Evolutionary conservation across 2,329 filamentous ascomycete genomes (phyloP).

Genomic region (Aspergillus clavatus): DNA sequence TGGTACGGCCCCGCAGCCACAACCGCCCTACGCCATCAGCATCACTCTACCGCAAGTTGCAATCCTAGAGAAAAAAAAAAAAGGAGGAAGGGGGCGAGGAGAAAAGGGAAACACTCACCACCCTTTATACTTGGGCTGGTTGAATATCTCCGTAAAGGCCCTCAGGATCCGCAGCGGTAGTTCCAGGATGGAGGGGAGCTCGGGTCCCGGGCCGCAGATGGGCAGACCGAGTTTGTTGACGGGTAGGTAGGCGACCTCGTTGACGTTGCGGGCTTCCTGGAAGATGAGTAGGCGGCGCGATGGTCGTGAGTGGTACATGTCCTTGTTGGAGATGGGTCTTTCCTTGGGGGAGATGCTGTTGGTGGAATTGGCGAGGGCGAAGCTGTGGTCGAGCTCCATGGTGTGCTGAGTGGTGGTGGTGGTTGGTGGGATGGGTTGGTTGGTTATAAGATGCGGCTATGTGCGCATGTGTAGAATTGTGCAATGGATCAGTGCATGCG

Average conservation of each 20-base stretch:
- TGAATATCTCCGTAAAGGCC: slow-evolving; percentile 39
- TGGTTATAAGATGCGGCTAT: no score
- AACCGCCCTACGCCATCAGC: slow-evolving; percentile 25
- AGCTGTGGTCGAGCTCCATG: not conserved
- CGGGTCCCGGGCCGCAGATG: slow-evolving; percentile 30
- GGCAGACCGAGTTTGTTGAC: slow-evolving; percentile 36
- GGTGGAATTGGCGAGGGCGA: not conserved
- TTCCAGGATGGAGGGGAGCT: slow-evolving; percentile 32
- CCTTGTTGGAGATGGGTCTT: slow-evolving; percentile 4
- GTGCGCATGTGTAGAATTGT: no score
- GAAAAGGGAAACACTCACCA: slow-evolving; percentile 23
- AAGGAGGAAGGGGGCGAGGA: no score
- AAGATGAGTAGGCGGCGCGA: slow-evolving; percentile 34
- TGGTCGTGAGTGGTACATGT: slow-evolving; percentile 6
- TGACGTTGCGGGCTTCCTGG: slow-evolving; percentile 32
- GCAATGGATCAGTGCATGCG: no score
- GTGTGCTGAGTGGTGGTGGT: not conserved
- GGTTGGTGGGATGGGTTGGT: not conserved
- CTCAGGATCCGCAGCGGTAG: slow-evolving; percentile 31
- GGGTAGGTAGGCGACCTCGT: slow-evolving; percentile 28
- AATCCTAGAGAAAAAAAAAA: no score
- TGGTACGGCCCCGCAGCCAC: slow-evolving; percentile 32
- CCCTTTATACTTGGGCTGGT: slow-evolving; percentile 35
- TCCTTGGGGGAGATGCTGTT: not conserved
- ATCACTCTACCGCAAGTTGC: not conserved